Conservation (phyloP, 306 rosid genomes). For the Alnus glutinosa region DNA sequence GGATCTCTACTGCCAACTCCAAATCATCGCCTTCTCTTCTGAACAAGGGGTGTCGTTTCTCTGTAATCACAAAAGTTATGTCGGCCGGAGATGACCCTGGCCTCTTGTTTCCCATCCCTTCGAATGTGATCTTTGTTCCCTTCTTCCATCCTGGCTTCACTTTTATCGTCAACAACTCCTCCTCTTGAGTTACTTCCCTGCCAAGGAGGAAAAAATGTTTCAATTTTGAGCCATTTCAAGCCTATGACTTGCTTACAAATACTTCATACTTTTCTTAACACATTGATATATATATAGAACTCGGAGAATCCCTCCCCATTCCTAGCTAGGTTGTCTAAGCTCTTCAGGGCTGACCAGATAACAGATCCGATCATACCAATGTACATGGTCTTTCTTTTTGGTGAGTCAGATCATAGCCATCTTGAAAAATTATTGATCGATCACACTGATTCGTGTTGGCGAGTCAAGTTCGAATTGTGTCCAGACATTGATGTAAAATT, state of each 20-base stretch:
- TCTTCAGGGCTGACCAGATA: no score
- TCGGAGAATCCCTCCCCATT: not conserved
- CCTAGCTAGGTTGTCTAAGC: no score
- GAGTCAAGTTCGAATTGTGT: no score
- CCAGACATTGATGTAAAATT: no score
- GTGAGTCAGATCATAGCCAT: no score
- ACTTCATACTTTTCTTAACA: not conserved
- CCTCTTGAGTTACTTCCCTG: slow-evolving; percentile 59
- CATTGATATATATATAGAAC: not conserved
- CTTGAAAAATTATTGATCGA: no score
- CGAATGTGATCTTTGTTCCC: slow-evolving; percentile 81
- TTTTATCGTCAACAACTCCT: slow-evolving; percentile 57
- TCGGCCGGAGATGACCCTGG: slow-evolving; percentile 51
- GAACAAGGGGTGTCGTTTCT: slow-evolving; percentile 59
- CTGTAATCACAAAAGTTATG: slow-evolving; percentile 47
- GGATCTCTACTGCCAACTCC: slow-evolving; percentile 54
- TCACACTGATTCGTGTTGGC: no score
- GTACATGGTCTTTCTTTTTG: no score
- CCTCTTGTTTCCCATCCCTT: slow-evolving; percentile 68
- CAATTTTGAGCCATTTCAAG: not conserved
- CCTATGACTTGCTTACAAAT: not conserved
- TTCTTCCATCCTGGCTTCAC: slow-evolving; percentile 90
- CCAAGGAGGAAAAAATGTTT: not conserved
- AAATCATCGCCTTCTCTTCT: slow-evolving; percentile 80
- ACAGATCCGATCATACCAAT: no score